Evolutionary conservation across 163 green algal genomes (phyloP).

Genomic region (Chlamydomonas reinhardtii): DNA sequence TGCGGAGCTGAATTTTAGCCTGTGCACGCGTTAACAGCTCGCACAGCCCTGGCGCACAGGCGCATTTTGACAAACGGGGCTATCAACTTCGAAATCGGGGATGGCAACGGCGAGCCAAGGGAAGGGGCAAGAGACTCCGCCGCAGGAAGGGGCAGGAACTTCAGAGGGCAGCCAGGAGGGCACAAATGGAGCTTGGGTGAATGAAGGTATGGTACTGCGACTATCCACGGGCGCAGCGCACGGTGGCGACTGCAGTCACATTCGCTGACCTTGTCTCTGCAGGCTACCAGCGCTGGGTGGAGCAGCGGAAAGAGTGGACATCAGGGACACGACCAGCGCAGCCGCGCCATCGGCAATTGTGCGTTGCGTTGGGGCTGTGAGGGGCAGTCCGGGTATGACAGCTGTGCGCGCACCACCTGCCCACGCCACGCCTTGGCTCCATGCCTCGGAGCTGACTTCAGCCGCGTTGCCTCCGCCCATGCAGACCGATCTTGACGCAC

Average conservation of each 20-base stretch:
- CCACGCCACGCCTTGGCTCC: too few species aligned
- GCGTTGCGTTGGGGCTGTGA: neutral
- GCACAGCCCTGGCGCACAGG: too few species aligned
- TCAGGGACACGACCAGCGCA: neutral
- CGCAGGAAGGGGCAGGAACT: neutral
- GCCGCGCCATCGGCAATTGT: neutral
- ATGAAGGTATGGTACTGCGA: slow-evolving; percentile 15
- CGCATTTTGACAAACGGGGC: slow-evolving; percentile 26
- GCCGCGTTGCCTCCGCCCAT: too few species aligned
- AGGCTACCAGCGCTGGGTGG: slow-evolving; percentile 37
- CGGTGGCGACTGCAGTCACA: neutral
- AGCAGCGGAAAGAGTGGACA: slow-evolving; percentile 28
- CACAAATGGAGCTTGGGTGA: slow-evolving; percentile 2
- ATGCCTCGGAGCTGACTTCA: too few species aligned
- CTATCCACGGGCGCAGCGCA: neutral
- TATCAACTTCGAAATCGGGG: neutral
- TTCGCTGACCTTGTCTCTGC: neutral
- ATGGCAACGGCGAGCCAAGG: neutral
- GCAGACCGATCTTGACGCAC: slow-evolving; percentile 1
- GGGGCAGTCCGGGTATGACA: too few species aligned
- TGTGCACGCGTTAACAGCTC: too few species aligned
- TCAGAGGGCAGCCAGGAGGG: neutral
- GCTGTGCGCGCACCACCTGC: too few species aligned
- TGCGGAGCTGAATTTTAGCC: too few species aligned
- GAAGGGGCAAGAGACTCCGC: neutral